Base-by-base conservation (phyloP, 768 basidiomycete species). In the Trametes meyenii region DNA sequence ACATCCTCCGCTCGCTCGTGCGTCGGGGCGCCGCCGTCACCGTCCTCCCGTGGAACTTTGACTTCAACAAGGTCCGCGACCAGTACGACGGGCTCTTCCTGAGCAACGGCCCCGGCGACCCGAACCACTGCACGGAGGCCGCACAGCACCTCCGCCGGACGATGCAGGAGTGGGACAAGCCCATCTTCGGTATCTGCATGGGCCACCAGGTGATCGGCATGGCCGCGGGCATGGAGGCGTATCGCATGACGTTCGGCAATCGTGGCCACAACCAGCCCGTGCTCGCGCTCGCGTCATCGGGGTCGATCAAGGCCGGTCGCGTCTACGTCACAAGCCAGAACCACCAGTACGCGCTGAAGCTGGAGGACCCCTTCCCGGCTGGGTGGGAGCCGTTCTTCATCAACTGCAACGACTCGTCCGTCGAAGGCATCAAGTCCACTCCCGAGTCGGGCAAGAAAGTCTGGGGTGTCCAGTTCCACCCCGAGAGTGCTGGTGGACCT, bases 341-440 rank as follows among this genome's bases (percentile, higher is more conserved):
- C 76, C 95, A 97, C 73, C 97, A 98, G 69, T 99, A 98, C 74
- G 97, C 97, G n/a, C 80, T 98, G 60, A 89, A 87, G 72, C 78
- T 98, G 54, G 88, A 89, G 63, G 96, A 98, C 71, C 91, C 94
- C 3, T 97, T 98, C 91, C 97, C 97, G 26, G 79, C 82, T 60
- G 97, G 95, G 17, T 99, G 94, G 95, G 94, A 96, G 68, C 96
- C 96, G 0, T 98, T 96, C 84, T 99, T 99, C 81, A 96, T 98
- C 80, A 99, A 98, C 77, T 97, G 94, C 78, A 98, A 98, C 71
- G 96, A 98, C 77, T 98, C 96, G 16, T 97, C 94, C 0, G 95
- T 98, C 16, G 97, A 98, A 73, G 97, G 97, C 40, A 97, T 98
- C 82, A 98, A 95, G 77, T 96, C 94, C 17, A 97, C 97, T 1